Base-by-base conservation (phyloP, 164 flowering plant species). In the Magnolia officinalis region DNA sequence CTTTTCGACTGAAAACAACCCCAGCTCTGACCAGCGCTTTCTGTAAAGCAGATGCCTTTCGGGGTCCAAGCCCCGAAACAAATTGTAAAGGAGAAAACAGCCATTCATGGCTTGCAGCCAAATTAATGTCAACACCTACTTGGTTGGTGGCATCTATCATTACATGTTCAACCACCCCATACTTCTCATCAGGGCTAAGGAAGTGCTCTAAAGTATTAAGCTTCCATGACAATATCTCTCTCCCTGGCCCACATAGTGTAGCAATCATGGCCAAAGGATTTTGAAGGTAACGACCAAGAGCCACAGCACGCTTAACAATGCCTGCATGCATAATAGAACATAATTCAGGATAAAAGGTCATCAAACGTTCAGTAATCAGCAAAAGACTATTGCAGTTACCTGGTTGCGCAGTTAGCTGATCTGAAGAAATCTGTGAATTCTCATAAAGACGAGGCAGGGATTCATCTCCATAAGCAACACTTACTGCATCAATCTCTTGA, bases 231-330 rank as follows among this genome's bases (percentile, higher is more conserved):
- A 92, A 85, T 67, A 96, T 88, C 83, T 96, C 99, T 81, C 82
- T 87, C 24, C 88, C 97, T 49, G 97, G 94, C 29, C 99, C 99
- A 86, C 99, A 96, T n/a, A 94, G 80, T 29, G 98, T 91, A 55
- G 98, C 92, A 83, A 86, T 90, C 97, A 92, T 94, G 51, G 99
- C 97, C 82, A 96, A 78, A 21, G 99, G 98, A 82, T 93, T 96
- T 84, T 96, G 99, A 74, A 94, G 89, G 80, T 89, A 87, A 50
- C 98, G 96, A 24, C 98, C 99, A 80, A 96, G 96, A 75, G 97
- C 98, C 71, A 88, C 99, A 82, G 99, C 98, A 21, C 99, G 91
- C 82, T 82, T 94, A 29, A 96, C 95, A 85, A 92, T 92, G 50
- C 97, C 99, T 95, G 82, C 18, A 50, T 4, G 14, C 71, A 68